Evolutionary conservation across 1,284 basidiomycete genomes (phyloP).

Genomic region (Ceratobasidium sp.): DNA sequence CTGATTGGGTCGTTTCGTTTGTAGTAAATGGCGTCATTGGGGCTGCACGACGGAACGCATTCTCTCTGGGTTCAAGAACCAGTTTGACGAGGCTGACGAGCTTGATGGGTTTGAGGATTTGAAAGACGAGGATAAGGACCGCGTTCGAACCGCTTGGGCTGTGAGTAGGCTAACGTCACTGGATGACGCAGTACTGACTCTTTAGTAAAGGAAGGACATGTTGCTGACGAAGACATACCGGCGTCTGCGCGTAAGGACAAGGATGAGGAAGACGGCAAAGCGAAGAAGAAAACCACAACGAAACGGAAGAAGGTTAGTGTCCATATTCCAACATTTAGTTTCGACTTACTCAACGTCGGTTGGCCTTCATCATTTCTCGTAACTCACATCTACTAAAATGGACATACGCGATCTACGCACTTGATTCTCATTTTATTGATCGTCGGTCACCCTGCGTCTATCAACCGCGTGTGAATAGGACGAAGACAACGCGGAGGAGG

Average conservation of each 20-base stretch:
- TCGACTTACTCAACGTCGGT: too few relatives aligned
- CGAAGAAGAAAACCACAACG: constrained; percentile 56
- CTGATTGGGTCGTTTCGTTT: constrained; percentile 16
- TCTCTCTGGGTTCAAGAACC: constrained; percentile 75
- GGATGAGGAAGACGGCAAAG: constrained; percentile 62
- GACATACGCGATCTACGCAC: background rate
- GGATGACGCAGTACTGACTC: background rate
- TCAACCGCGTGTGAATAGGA: background rate
- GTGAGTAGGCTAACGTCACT: background rate
- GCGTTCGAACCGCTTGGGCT: constrained; percentile 71
- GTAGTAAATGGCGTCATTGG: constrained; percentile 82
- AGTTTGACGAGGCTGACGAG: constrained; percentile 66
- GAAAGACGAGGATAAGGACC: constrained; percentile 69
- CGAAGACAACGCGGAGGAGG: constrained; percentile 32
- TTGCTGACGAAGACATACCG: constrained; percentile 82
- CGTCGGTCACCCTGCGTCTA: background rate
- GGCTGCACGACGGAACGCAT: constrained; percentile 79
- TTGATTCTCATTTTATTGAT: background rate
- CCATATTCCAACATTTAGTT: background rate
- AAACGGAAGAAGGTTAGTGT: constrained; percentile 45
- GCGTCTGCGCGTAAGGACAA: constrained; percentile 70
- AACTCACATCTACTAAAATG: too few relatives aligned
- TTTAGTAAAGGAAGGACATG: constrained; percentile 65
- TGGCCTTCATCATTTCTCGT: too few relatives aligned
- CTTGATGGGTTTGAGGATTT: constrained; percentile 63